Evolutionary conservation across 768 basidiomycete genomes (phyloP).

Genomic region (Tricholoma furcatifolium): DNA sequence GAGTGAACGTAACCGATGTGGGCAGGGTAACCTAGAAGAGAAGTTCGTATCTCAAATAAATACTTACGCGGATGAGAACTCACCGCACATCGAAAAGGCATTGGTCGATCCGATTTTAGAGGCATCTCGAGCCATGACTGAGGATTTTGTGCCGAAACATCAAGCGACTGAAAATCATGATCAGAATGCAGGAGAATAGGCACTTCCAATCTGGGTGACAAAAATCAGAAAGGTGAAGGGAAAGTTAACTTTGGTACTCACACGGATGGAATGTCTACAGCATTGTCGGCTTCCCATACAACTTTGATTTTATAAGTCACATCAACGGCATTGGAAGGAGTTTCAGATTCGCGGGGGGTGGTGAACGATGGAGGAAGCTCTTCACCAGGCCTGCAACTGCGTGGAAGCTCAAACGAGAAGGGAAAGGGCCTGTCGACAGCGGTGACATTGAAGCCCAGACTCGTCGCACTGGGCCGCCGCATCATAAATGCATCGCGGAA

Average conservation of each 20-base stretch:
- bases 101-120: slow-evolving; percentile 56
- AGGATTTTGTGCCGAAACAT: slow-evolving; percentile 40
- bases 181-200: slow-evolving; percentile 65
- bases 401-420: slow-evolving; percentile 60
- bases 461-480: slow-evolving; percentile 45
- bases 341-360: slow-evolving; percentile 29
- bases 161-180: slow-evolving; percentile 55
- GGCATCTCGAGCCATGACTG: slow-evolving; percentile 71
- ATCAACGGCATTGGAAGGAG: slow-evolving; percentile 28
- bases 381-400: slow-evolving; percentile 45
- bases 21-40: slow-evolving; percentile 60
- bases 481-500: slow-evolving; percentile 45
- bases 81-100: slow-evolving; percentile 69
- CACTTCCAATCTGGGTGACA: slow-evolving; percentile 51
- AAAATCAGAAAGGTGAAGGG: slow-evolving; percentile 9
- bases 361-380: slow-evolving; percentile 64
- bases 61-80: slow-evolving; percentile 24
- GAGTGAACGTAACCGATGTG: slow-evolving; percentile 57
- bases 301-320: slow-evolving; percentile 57
- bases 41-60: neutral
- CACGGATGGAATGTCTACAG: slow-evolving; percentile 43
- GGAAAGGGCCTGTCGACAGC: slow-evolving; percentile 40
- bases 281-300: slow-evolving; percentile 54
- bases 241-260: slow-evolving; percentile 30
- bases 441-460: slow-evolving; percentile 29